These are phyloP conservation scores for Flueggea neowawraea DNA, from an alignment of 441 rosid species.

Conservation along the genomic window DNA sequence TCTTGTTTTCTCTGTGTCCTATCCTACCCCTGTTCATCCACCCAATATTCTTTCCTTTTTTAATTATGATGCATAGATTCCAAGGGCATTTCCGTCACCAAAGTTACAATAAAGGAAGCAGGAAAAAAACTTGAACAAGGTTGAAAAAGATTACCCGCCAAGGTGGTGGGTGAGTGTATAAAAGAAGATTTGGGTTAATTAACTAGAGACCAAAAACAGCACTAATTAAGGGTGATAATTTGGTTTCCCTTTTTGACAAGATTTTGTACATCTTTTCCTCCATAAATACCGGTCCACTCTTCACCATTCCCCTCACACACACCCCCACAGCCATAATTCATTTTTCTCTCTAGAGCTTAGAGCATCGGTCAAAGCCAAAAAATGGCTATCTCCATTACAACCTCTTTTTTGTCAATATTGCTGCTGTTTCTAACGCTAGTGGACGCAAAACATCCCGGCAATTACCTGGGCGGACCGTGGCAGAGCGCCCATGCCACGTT, in stretches of 20 bases:
- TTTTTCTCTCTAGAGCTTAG: not conserved
- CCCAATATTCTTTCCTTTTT: no score
- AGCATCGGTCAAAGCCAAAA: constrained; percentile 3
- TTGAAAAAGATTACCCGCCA: constrained; percentile 22
- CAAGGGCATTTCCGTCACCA: not conserved
- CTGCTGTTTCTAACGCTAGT: constrained; percentile 14
- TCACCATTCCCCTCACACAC: not conserved
- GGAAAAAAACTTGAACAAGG: not conserved
- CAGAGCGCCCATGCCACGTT: constrained; percentile 81
- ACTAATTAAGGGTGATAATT: constrained; percentile 39
- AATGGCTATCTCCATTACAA: constrained; percentile 19
- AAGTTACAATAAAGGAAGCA: not conserved
- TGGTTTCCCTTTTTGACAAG: constrained; percentile 31
- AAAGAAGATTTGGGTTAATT: constrained; percentile 3
- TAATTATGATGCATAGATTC: no score
- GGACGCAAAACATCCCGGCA: constrained; percentile 58
- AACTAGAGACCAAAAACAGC: constrained; percentile 17
- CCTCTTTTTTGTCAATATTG: constrained; percentile 11
- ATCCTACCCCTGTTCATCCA: no score
- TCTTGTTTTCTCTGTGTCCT: not conserved
- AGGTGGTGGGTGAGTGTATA: not conserved
- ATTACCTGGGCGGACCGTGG: constrained; percentile 50
- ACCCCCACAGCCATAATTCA: not conserved
- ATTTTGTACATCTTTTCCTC: constrained; percentile 17
- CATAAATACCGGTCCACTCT: constrained; percentile 40